These are phyloP conservation scores for Trametes meyenii DNA, from an alignment of 768 basidiomycete species.

Conservation along the genomic window DNA sequence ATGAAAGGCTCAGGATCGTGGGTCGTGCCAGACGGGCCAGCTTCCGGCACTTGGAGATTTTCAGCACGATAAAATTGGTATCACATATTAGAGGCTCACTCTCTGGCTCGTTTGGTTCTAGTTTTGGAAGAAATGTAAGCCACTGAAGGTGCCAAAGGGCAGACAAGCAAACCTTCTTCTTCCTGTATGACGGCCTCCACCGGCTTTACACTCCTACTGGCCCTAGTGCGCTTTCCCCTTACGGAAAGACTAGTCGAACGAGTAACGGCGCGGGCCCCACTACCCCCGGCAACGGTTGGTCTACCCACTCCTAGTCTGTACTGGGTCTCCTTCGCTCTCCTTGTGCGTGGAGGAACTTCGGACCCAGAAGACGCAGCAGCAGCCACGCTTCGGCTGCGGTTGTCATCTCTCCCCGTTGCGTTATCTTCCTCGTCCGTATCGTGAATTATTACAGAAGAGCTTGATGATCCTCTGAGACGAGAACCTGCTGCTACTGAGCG, in stretches of 20 bases:
- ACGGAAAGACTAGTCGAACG: slow-evolving; percentile 56
- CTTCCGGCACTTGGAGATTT: slow-evolving; percentile 21
- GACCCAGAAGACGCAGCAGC: slow-evolving; percentile 18
- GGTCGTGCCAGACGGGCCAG: slow-evolving; percentile 31
- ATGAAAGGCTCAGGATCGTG: slow-evolving; percentile 18
- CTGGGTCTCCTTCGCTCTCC: slow-evolving; percentile 76
- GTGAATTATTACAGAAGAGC: slow-evolving; percentile 42
- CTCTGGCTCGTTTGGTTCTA: background rate
- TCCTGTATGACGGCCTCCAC: slow-evolving; percentile 59
- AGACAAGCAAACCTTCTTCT: slow-evolving; percentile 35
- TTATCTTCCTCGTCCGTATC: slow-evolving; percentile 50
- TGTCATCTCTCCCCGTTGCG: slow-evolving; percentile 26
- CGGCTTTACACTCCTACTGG: slow-evolving; percentile 52
- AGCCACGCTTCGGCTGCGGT: background rate
- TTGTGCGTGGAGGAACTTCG: slow-evolving; percentile 44
- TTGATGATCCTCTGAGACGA: slow-evolving; percentile 36
- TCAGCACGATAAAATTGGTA: background rate
- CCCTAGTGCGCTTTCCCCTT: slow-evolving; percentile 48
- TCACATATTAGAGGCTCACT: background rate
- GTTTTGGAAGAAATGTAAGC: slow-evolving; percentile 13
- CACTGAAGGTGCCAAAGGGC: background rate
- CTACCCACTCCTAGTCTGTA: slow-evolving; percentile 71
- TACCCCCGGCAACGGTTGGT: slow-evolving; percentile 65
- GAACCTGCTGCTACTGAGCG: slow-evolving; percentile 29
- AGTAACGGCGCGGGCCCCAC: slow-evolving; percentile 66